Evolutionary conservation across 2,329 filamentous ascomycete genomes (phyloP), one percentile per base, ranked within the genome.

Genomic region (Aspergillus thermomutatus): DNA sequence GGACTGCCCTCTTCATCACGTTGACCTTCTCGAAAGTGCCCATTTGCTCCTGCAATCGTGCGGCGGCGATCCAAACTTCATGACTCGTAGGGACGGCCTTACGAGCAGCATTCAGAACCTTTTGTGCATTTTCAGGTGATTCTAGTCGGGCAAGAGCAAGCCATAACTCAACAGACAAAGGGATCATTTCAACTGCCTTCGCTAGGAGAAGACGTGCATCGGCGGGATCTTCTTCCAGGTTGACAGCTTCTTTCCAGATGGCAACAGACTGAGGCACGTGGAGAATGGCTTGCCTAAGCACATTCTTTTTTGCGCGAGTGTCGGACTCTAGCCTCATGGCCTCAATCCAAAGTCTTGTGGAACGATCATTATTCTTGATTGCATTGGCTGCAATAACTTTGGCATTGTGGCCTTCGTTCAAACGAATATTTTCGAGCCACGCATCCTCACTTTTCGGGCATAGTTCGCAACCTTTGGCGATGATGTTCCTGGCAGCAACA

Each of bases 201-300:
- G 92, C 92, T 49, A 99, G 84, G 54, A 99, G 82, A 55, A 99
- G 80, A 60, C 88, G 87, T 4, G 95, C 95, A 77, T 97, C 92
- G 28, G 88, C 89, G 0, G 89, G 85, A 64, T 96, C 89, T 68
- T 97, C 93, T 69, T 97, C 94, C 54, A 97, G 79, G 65, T 97
- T 97, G 60, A 99, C 93, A 4, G 93, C 89, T 71, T 95, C 92
- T 72, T 97, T 99, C 94, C 94, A 99, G n/a, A 99, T 83, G 45
- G 90, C 88, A 49, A 97, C 94, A 0, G 93, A 97, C 69, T 96
- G 91, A 0, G 92, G 92, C 43, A 97, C 90, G 68, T 96, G 88
- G 66, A 97, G 91, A 47, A 99, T 81, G 0, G 94, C 95, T 69
- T 95, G 90, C 54, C 92, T 85, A 34, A 97, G 86, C 7, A 99